These are phyloP conservation scores for Suhomyces pyralidae DNA, from an alignment of 805 yeast genomes.

Conservation along the genomic window DNA sequence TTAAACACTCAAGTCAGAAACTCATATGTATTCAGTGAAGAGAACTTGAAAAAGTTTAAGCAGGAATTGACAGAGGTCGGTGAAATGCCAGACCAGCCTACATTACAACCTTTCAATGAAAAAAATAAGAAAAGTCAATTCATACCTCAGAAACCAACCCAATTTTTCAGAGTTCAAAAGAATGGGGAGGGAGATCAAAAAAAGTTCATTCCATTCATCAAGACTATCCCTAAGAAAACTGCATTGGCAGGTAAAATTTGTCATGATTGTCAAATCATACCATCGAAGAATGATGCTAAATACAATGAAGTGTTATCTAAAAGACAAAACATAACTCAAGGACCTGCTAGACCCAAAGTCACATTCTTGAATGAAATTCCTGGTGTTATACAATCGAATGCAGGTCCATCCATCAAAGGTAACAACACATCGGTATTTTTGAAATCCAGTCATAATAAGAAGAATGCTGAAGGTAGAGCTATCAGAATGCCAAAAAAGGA, in stretches of 20 bases:
- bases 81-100: conserved; percentile 53
- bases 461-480: conserved; percentile 74
- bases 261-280: conserved; percentile 89
- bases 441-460: conserved; percentile 35
- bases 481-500: conserved; percentile 93
- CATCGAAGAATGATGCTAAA: conserved; percentile 69
- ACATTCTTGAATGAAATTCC: conserved; percentile 76
- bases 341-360: conserved; percentile 56
- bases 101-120: conserved; percentile 34
- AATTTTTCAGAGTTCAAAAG: conserved; percentile 31
- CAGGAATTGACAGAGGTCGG: conserved; percentile 50
- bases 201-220: conserved; percentile 72
- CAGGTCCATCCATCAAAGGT: conserved; percentile 77
- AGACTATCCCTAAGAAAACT: conserved; percentile 86
- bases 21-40: conserved; percentile 84
- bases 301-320: conserved; percentile 58
- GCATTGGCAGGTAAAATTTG: conserved; percentile 80
- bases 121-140: conserved; percentile 9
- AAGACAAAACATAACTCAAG: conserved; percentile 49
- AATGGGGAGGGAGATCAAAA: conserved; percentile 20
- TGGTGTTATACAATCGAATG: conserved; percentile 83
- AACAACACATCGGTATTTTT: conserved; percentile 68
- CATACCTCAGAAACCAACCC: conserved; percentile 13
- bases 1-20: conserved; percentile 79
- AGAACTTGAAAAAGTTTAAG: conserved; percentile 61